Percentiles rank a stretch among this genome's conserved stretches.
phyloP scores from a whole-genome alignment of 352 stramenopile species.

The Thalassiosira mediterranea region DNA sequence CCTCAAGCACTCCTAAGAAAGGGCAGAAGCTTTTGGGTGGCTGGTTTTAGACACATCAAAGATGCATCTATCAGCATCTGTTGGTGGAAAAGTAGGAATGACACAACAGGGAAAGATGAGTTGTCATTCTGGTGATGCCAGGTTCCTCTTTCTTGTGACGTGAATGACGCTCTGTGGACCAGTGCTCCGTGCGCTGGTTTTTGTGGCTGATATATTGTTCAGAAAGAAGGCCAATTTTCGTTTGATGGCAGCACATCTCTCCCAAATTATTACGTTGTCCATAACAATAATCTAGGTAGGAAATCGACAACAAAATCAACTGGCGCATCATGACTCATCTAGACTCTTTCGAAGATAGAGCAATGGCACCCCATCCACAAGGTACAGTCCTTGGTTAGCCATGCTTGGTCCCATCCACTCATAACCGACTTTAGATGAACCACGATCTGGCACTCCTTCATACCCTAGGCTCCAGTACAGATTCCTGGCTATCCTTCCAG shows the following conservation, averaged over 20 bases:
- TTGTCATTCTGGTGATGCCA: too few relatives aligned
- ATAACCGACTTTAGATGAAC: slow-evolving; percentile 16
- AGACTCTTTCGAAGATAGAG: slow-evolving; percentile 57
- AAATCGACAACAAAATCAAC: neutral
- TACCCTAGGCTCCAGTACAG: slow-evolving; percentile 73
- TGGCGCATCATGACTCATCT: slow-evolving; percentile 4
- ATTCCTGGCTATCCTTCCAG: slow-evolving; percentile 49
- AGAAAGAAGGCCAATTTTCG: too few relatives aligned
- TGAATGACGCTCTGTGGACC: slow-evolving; percentile 46
- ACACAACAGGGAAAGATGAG: neutral
- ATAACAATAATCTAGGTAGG: neutral
- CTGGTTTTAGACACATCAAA: slow-evolving; percentile 37
- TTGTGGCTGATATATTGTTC: slow-evolving; percentile 35
- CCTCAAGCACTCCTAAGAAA: slow-evolving; percentile 24
- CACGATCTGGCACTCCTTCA: slow-evolving; percentile 38
- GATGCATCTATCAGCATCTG: too few relatives aligned
- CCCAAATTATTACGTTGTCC: too few relatives aligned
- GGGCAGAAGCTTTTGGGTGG: slow-evolving; percentile 7
- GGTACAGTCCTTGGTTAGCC: slow-evolving; percentile 52
- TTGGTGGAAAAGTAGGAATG: too few relatives aligned
- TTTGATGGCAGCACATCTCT: too few relatives aligned
- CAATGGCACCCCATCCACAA: slow-evolving; percentile 61
- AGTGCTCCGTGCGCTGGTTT: slow-evolving; percentile 7
- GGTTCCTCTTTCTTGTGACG: too few relatives aligned
- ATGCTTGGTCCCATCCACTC: slow-evolving; percentile 55